Base-by-base conservation (phyloP, 2,329 filamentous ascomycete genomes). In the Talaromyces sp. region DNA sequence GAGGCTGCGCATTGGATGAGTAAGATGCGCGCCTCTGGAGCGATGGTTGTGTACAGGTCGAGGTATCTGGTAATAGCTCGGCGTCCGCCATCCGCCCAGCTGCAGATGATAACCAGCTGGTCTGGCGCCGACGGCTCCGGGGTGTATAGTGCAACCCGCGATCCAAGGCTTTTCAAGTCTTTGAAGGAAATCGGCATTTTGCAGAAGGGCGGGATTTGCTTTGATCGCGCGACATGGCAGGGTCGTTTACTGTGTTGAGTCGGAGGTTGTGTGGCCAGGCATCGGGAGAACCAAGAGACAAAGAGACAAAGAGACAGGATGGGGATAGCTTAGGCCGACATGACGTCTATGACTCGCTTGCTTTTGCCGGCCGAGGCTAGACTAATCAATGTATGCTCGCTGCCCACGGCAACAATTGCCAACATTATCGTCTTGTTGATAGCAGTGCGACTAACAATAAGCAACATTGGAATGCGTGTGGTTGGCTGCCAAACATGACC, bases 51-150 rank as follows among this genome's bases (percentile, higher is more conserved):
- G 62, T 74, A 73, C n/a, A 66, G 62, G 7, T 64, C 33, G 25
- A 66, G 67, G 60, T 75, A 74, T 55, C 73, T 75, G 9, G 65
- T 55, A 47, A 73, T 71, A 55, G 72, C 66, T 52, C 69, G 69
- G n/a, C 63, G 65, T 3, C 65, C 58, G 9, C 71, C 72, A 17
- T 66, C 68, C 64, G 73, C 68, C 71, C 72, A 73, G 27, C 66
- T 68, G 63, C 63, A 69, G 22, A 69, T 44, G 22, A 69, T 64
- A 44, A 66, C 60, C 9, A 68, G 58, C 52, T 62, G 49, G 19
- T 51, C 51, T 32, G 52, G 51, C 6, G 25, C 39, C 25, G 44
- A 51, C 2, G 44, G 19, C 19, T 58, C 51, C 2, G 60, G 51
- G 2, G 36, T 49, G 27, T 55, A 58, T 56, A 36, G 51, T 13